Base-by-base conservation (phyloP, 306 rosid genomes). In the Casuarina equisetifolia region DNA sequence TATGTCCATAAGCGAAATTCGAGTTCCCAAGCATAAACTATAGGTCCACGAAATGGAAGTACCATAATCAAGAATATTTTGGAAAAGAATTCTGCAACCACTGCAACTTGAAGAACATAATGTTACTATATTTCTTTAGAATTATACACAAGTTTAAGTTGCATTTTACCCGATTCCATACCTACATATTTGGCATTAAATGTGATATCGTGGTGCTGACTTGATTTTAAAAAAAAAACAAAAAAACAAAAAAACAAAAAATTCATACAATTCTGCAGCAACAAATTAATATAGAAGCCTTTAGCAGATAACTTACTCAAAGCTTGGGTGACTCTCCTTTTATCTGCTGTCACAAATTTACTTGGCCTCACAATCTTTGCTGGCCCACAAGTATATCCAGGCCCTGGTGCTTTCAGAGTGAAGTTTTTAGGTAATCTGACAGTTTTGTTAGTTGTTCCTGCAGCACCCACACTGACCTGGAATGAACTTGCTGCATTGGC, bases 401-500 rank as follows among this genome's bases (percentile, higher is more conserved):
- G 93, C 42, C 97, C 97, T 2, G 97, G 97, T 19, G 97, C 97
- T 78, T 32, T 88, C 40, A 95, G 88, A 19, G 97, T 92, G 74
- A 95, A 92, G 85, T 92, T 95, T 74, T 77, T 89, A 1, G 97
- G 97, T 48, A 92, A 36, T 51, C 78, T 92, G 52, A 95, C 97
- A 12, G 97, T 95, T 80, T 76, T 92, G 88, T 95, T 95, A 57
- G 91, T 92, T 4, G 97, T 88, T 80, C 98, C 98, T 20, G 98
- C 97, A n/a, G 90, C 76, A 73, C 97, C 98, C 45, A 95, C 97
- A 82, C 97, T 95, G 79, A 92, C 0, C 87, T 95, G 98, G 83
- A 95, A 95, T 3, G 98, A 91, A 72, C 97, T 86, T 3, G 88
- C 83, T 15, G 98, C 98, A 75, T 67, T 85, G 77, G 75, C 25